A percentile compares a stretch with the other conserved stretches of the same genome.
phyloP scores from a whole-genome alignment of 2,329 filamentous ascomycete genomes.

The Epicoccum sorghinum region DNA sequence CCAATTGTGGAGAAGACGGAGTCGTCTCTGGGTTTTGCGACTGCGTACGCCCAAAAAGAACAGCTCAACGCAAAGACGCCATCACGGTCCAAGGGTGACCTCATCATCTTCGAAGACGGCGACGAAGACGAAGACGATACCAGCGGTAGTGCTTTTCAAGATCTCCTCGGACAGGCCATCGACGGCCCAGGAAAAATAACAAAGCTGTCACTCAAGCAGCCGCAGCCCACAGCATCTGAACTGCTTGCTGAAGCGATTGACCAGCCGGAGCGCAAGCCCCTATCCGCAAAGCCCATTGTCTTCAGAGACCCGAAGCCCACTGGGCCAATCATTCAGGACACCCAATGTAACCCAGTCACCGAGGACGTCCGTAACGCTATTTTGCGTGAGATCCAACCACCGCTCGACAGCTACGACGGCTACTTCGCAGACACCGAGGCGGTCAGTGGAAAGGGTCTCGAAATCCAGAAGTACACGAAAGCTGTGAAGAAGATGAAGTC shows the following conservation, averaged over 20 bases:
- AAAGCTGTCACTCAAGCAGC: slow-evolving; percentile 59
- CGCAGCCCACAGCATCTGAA: slow-evolving; percentile 41
- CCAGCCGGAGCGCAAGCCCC: slow-evolving; percentile 22
- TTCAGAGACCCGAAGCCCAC: slow-evolving; percentile 54
- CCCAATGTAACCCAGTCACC: slow-evolving; percentile 88
- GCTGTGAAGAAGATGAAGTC: slow-evolving; percentile 63
- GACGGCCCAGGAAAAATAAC: slow-evolving; percentile 53
- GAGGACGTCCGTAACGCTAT: slow-evolving; percentile 76
- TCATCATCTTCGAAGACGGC: slow-evolving; percentile 48
- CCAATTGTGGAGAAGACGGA: slow-evolving; percentile 97
- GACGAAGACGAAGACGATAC: slow-evolving; percentile 52
- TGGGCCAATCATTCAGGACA: slow-evolving; percentile 79
- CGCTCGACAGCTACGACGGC: slow-evolving; percentile 75
- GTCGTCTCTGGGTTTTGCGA: slow-evolving; percentile 70
- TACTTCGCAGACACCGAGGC: slow-evolving; percentile 75
- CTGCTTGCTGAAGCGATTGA: slow-evolving; percentile 10
- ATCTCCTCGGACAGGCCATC: slow-evolving; percentile 61
- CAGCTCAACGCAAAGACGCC: slow-evolving; percentile 77
- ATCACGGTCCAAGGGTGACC: slow-evolving; percentile 61
- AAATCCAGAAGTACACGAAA: slow-evolving; percentile 84
- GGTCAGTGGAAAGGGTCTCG: slow-evolving; percentile 69
- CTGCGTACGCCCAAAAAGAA: slow-evolving; percentile 58
- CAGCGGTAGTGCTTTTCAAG: slow-evolving; percentile 74
- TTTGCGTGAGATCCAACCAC: slow-evolving; percentile 73
- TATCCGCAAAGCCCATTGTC: slow-evolving; percentile 47